These are phyloP conservation scores for Penicillium sp. DNA, from an alignment of 2,329 filamentous ascomycete genomes.

Conservation along the genomic window DNA sequence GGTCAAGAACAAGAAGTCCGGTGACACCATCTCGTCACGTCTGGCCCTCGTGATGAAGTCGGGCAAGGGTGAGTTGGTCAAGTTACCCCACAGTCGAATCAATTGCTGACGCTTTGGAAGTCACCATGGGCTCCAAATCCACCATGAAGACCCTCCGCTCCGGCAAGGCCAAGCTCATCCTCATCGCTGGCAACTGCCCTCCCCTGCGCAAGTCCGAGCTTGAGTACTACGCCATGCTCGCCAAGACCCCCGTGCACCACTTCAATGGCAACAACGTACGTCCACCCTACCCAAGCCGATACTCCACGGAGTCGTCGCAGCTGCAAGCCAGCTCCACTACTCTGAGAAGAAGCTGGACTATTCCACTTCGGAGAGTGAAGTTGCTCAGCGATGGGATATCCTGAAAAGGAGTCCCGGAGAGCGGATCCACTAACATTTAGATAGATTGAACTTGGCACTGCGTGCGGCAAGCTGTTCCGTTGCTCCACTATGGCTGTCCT, in stretches of 20 bases:
- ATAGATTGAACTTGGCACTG: constrained; percentile 97
- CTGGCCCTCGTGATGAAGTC: constrained; percentile 67
- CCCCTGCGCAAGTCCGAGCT: constrained; percentile 98
- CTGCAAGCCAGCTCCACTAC: constrained; percentile 27
- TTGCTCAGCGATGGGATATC: constrained; percentile 30
- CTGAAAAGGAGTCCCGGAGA: constrained; percentile 22
- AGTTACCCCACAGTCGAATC: constrained; percentile 1
- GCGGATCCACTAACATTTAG: constrained; percentile 26
- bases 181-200: constrained; percentile 93
- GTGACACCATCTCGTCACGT: constrained; percentile 73
- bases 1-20: constrained; percentile 72
- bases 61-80: constrained; percentile 34
- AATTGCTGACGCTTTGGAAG: constrained; percentile 33
- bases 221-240: constrained; percentile 90
- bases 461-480: constrained; percentile 98
- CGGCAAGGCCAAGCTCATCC: constrained; percentile 98
- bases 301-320: constrained; percentile 13
- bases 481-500: constrained; percentile 97
- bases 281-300: constrained; percentile 35
- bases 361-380: constrained; percentile 29
- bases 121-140: constrained; percentile 87
- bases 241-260: constrained; percentile 96
- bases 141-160: constrained; percentile 86
- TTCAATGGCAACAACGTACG: constrained; percentile 99
- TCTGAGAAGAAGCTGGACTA: constrained; percentile 26